phyloP scores from a whole-genome alignment of 2,329 filamentous ascomycete genomes.

The Neospermospora avenae region DNA sequence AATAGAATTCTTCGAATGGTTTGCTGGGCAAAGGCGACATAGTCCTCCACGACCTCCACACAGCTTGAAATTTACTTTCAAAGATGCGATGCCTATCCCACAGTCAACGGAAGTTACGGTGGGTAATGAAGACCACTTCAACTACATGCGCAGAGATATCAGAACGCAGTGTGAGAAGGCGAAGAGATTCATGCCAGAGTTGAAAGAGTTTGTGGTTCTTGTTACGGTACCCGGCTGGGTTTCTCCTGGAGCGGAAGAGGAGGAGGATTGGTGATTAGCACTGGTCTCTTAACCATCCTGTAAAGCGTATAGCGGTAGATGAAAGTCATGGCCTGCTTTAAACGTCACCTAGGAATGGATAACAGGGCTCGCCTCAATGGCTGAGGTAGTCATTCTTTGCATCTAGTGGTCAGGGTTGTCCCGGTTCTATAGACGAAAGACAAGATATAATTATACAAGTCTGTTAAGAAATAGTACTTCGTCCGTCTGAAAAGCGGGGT shows the following conservation, averaged over 20 bases:
- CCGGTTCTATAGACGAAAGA: too few relatives aligned
- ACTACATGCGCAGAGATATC: conserved; percentile 10
- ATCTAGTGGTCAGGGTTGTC: too few relatives aligned
- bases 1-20: conserved; percentile 11
- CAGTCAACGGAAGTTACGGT: not conserved
- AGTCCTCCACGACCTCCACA: not conserved
- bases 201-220: conserved; percentile 16
- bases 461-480: too few relatives aligned
- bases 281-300: too few relatives aligned
- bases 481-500: too few relatives aligned
- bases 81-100: conserved; percentile 7
- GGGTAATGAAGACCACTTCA: conserved; percentile 12
- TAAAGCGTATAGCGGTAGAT: too few relatives aligned
- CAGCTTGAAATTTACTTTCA: conserved; percentile 9
- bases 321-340: too few relatives aligned
- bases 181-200: not conserved
- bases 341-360: too few relatives aligned
- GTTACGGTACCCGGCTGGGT: conserved; percentile 9
- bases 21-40: not conserved
- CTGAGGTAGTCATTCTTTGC: too few relatives aligned
- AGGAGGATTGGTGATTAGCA: too few relatives aligned
- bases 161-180: conserved; percentile 5
- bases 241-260: not conserved
- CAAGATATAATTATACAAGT: too few relatives aligned
- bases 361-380: too few relatives aligned